These are phyloP conservation scores for Plasmodium gaboni DNA, from an alignment of 169 alveolate genomes.

Conservation along the genomic window DNA sequence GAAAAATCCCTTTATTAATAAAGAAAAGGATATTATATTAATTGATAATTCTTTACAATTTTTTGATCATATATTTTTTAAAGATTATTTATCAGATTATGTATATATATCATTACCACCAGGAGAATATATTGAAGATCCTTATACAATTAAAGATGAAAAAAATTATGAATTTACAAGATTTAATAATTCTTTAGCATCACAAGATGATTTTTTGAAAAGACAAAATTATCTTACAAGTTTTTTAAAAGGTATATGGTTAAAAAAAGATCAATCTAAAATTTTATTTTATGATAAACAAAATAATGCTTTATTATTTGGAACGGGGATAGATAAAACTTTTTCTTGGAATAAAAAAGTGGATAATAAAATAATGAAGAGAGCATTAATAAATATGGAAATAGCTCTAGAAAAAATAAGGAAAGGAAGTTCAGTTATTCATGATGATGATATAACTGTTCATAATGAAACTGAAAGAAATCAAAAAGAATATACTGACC, in stretches of 20 bases:
- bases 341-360: conserved; percentile 76
- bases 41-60: conserved; percentile 54
- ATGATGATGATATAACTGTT: conserved; percentile 40
- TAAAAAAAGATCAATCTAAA: conserved; percentile 77
- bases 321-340: conserved; percentile 79
- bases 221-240: conserved; percentile 53
- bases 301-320: conserved; percentile 75
- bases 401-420: conserved; percentile 78
- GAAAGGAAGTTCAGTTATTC: conserved; percentile 51
- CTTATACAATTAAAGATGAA: conserved; percentile 71
- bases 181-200: conserved; percentile 56
- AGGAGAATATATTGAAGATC: conserved; percentile 76
- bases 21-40: conserved; percentile 27
- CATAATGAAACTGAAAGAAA: conserved; percentile 31
- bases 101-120: conserved; percentile 78
- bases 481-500: conserved; percentile 49
- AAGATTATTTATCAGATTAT: conserved; percentile 75
- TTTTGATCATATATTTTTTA: conserved; percentile 75
- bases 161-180: conserved; percentile 73
- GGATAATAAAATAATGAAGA: conserved; percentile 25
- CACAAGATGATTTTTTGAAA: conserved; percentile 65
- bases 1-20: conserved; percentile 28
- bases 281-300: conserved; percentile 78
- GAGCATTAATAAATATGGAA: conserved; percentile 80
- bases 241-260: conserved; percentile 79